Base-by-base conservation (phyloP, 768 basidiomycete genomes). In the Tremella fuciformis region DNA sequence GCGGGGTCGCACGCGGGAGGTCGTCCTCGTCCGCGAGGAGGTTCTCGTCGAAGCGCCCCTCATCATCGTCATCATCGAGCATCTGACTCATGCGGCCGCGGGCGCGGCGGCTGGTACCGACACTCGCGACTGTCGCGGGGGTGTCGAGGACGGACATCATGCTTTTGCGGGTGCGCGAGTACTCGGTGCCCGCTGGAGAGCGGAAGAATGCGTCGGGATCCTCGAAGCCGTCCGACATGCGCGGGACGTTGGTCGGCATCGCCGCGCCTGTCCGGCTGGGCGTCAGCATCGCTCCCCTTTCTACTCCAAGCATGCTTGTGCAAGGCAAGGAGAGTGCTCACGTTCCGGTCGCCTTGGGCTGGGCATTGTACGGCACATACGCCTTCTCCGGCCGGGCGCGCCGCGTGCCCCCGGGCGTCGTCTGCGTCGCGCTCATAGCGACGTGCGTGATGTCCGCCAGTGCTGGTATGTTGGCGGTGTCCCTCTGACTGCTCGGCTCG, bases 191-290 rank as follows among this genome's bases (percentile, higher is more conserved):
- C 3, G 29, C 60, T 3, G 76, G 70, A 0, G 65, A 67, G 8
- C 55, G 39, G 69, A 79, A 78, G 70, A 76, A 79, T 13, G 54
- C 68, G 37, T 63, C 65, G 21, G 73, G 59, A 53, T 76, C 73
- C 56, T 80, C 78, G 57, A 76, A 75, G 0, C 79, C 79, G 11
- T 74, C 71, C 1, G 55, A 64, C 34, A 65, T 60, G 4, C 70
- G 63, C 1, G 58, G 67, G 2, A 77, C 71, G 39, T 70, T 60
- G 2, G 58, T 66, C 11, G 78, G 78, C 59, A 78, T 76, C 6
- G 55, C 39, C 16, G 65, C 62, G 18, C 75, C 74, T 8, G 78
- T 71, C 0, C 66, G 72, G 15, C 78, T 78, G 63, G 51, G 38
- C 51, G 22, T 38, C 51, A n/a, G 13, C 13, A 2, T 52, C 51